Evolutionary conservation across 176 grass and related monocot genomes (phyloP), one percentile per base, ranked within the genome.

Genomic region (Luzula sylvatica): DNA sequence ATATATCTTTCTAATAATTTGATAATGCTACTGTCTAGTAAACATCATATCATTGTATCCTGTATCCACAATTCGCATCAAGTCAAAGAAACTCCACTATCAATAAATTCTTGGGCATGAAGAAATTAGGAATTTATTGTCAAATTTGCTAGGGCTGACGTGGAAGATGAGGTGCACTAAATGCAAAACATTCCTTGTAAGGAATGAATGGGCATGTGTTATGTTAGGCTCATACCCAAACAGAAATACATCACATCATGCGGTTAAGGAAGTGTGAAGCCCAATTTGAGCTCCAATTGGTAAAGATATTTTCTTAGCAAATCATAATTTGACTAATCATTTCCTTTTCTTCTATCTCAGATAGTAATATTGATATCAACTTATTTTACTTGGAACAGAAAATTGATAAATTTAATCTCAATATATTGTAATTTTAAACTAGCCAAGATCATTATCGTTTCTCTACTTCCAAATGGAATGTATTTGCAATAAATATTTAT

Each of bases 211-310:
- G 68, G 56, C 55, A 58, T 50, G 46, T 50, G 55, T 58, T 58
- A 42, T 50, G 55, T 58, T 58, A 42, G 22, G 35, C 11, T 38
- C 29, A 40, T 47, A 20, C 53, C 18, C 23, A 71, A 50, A 52
- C 56, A 52, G 22, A 60, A 61, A 71, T 27, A 20, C 40, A 59
- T 71, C 53, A 61, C 68, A 71, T 71, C 68, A 61, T 50, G 52
- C 55, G 45, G 68, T 71, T 71, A 61, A 61, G 53, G 55, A 50
- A 52, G 61, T 71, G 68, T 71, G 68, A 60, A 53, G 39, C 47
- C 45, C 55, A 52, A 71, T 44, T 49, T 39, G 26, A 20, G n/a
- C 40, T 20, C 26, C 54, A 71, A 71, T 26, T 60, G 20, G 43
- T 26, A 64, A 49, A 12, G 30, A n/a, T 17, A 24, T 61, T 61